Evolutionary conservation across 164 flowering plant species (phyloP), one percentile per base, ranked within the genome.

Genomic region (Macadamia tetraphylla): DNA sequence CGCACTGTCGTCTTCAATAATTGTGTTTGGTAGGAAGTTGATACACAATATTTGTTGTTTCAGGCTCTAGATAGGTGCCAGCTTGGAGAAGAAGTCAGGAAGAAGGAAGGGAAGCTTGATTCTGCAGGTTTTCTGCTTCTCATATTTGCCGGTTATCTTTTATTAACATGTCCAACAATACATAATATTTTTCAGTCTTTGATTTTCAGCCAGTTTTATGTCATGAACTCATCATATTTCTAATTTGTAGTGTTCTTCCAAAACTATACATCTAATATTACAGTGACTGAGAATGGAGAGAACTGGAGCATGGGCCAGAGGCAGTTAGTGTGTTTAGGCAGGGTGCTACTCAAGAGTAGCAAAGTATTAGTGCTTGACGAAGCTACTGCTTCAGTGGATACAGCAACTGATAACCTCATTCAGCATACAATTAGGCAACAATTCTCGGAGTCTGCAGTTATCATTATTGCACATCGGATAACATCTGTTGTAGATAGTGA

Each of bases 51-150:
- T 46, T 11, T 46, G 51, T 46, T 46, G 51, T 46, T 11, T 9
- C 13, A 46, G 51, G 62, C 62, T 58, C 62, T 58, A 58, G 62
- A 58, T 10, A 58, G 18, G 13, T 58, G 62, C 15, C 40, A 58
- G 15, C 62, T 58, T 14, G 57, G 57, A 53, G 57, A 57, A 18
- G 59, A 57, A 57, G 30, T 57, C 18, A 57, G 59, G 9, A 58
- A 58, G 40, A 58, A 58, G 18, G 40, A 58, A 23, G 40, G 18
- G 8, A 58, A 58, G 40, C 62, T 58, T 29, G 40, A 58, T 29
- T 58, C 62, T 3, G 40, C 18, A 58, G 62, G 62, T 58, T 29
- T 13, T 14, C 5, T 29, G 29, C 18, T 30, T 3, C 30, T 29
- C 62, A 14, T 53, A 17, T 53, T 46, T 46, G 1, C 9, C 1